phyloP scores from a whole-genome alignment of 2,329 filamentous ascomycete species.

The Talaromyces albobiverticillius region DNA sequence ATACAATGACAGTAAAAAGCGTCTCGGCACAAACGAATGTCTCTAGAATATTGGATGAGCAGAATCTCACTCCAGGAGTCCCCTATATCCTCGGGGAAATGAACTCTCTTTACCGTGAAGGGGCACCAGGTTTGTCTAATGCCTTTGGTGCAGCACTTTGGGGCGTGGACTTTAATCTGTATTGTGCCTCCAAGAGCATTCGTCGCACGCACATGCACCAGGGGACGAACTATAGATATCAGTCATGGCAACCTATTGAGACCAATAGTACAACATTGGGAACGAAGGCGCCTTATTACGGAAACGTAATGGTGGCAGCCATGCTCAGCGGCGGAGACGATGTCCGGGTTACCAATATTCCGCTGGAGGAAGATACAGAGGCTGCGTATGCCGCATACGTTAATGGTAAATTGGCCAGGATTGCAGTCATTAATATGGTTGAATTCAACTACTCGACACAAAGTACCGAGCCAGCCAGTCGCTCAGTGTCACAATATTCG shows the following conservation, averaged over 20 bases:
- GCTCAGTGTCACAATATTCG: too few relatives aligned
- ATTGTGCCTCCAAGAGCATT: conserved; percentile 6
- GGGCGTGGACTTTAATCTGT: conserved; percentile 11
- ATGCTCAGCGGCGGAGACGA: conserved; percentile 11
- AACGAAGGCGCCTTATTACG: conserved; percentile 13
- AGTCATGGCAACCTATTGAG: conserved; percentile 9
- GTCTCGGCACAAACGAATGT: too few relatives aligned
- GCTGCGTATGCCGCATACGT: conserved; percentile 13
- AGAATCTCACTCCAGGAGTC: not conserved
- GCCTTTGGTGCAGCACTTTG: conserved; percentile 15
- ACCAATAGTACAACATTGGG: conserved; percentile 7
- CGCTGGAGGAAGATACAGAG: conserved; percentile 12
- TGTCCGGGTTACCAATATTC: conserved; percentile 5
- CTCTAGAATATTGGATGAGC: too few relatives aligned
- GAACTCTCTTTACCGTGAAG: conserved; percentile 13
- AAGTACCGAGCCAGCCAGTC: conserved; percentile 15
- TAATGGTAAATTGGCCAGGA: conserved; percentile 1
- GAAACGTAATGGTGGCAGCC: conserved; percentile 11
- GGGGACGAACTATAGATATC: conserved; percentile 8
- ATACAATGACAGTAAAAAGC: too few relatives aligned
- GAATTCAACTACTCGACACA: conserved; percentile 12
- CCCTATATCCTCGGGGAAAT: conserved; percentile 12
- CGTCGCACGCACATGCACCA: conserved; percentile 13
- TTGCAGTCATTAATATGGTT: conserved; percentile 11
- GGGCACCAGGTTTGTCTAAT: conserved; percentile 13